Percentiles rank a stretch among this genome's conserved stretches.
Evolutionary conservation across 352 stramenopile species (phyloP).

Genomic region (Globisporangium ultimum): DNA sequence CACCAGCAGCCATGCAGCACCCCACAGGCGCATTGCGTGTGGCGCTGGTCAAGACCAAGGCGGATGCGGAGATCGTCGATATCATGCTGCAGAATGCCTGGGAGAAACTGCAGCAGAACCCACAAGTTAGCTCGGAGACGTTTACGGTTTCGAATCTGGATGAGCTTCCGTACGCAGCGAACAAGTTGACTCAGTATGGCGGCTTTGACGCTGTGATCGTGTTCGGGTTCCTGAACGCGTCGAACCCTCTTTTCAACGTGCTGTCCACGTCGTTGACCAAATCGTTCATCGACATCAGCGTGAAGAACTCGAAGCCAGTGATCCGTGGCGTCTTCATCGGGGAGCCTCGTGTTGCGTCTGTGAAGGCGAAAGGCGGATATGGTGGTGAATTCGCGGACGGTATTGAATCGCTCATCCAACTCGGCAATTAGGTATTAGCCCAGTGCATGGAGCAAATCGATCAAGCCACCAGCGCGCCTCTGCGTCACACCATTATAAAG

Average conservation of each 20-base stretch:
- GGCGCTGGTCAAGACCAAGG: conserved; percentile 73
- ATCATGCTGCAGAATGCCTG: conserved; percentile 65
- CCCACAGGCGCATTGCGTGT: conserved; percentile 32
- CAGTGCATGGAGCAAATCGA: conserved; percentile 2
- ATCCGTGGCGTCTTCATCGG: conserved; percentile 77
- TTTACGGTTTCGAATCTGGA: conserved; percentile 71
- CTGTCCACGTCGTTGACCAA: conserved; percentile 56
- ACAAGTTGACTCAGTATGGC: conserved; percentile 68
- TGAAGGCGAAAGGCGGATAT: conserved; percentile 71
- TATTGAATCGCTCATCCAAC: conserved; percentile 53
- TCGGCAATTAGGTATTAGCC: conserved; percentile 56
- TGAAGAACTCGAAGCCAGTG: conserved; percentile 76
- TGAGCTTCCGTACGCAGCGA: conserved; percentile 78
- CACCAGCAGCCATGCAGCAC: conserved; percentile 7
- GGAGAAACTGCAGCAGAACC: conserved; percentile 31
- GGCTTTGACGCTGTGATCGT: conserved; percentile 75
- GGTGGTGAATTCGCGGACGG: conserved; percentile 61
- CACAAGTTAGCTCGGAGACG: conserved; percentile 41
- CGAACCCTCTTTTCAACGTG: conserved; percentile 60
- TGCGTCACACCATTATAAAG: not conserved
- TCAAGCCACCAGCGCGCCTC: not conserved
- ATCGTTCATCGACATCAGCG: conserved; percentile 81
- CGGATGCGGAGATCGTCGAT: conserved; percentile 71
- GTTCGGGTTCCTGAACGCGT: conserved; percentile 71
- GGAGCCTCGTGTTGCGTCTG: conserved; percentile 67